phyloP scores from a whole-genome alignment of 2,329 filamentous ascomycete species.

The Mycogone perniciosa region DNA sequence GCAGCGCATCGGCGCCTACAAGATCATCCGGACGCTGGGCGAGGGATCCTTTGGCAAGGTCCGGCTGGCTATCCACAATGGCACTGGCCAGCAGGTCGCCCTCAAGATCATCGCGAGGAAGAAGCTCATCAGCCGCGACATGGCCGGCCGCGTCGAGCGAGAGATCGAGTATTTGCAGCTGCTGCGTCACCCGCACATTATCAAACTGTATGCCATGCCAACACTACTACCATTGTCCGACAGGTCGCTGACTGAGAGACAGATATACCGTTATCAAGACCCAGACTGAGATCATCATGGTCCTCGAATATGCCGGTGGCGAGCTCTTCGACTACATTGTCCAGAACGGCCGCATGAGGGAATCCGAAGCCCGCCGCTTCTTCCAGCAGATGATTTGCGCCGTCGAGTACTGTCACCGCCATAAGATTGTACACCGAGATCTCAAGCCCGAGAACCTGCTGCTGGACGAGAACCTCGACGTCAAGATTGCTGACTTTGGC shows the following conservation, averaged over 20 bases:
- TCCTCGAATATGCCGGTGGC: slow-evolving; percentile 92
- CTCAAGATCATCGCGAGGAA: slow-evolving; percentile 96
- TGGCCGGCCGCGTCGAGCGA: slow-evolving; percentile 94
- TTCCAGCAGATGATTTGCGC: slow-evolving; percentile 99
- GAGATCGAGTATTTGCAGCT: slow-evolving; percentile 98
- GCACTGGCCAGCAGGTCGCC: slow-evolving; percentile 90
- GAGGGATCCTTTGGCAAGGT: slow-evolving; percentile 99
- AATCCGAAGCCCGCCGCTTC: slow-evolving; percentile 90
- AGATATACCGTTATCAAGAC: slow-evolving; percentile 97
- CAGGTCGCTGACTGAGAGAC: background rate
- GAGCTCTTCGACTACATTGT: slow-evolving; percentile 99
- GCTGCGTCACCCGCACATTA: slow-evolving; percentile 93
- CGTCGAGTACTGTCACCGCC: slow-evolving; percentile 96
- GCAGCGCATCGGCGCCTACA: slow-evolving; percentile 87
- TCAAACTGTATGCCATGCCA: slow-evolving; percentile 69
- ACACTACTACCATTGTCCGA: background rate
- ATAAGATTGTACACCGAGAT: slow-evolving; percentile 98
- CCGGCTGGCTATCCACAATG: slow-evolving; percentile 87
- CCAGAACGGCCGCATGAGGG: slow-evolving; percentile 83
- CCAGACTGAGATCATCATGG: slow-evolving; percentile 93
- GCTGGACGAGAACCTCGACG: slow-evolving; percentile 89
- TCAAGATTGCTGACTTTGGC: slow-evolving; percentile 98
- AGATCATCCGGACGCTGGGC: slow-evolving; percentile 80
- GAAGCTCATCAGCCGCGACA: slow-evolving; percentile 93
- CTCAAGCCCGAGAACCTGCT: slow-evolving; percentile 95